Base-by-base conservation (phyloP, 169 alveolate genomes). In the Plasmodium gallinaceum region DNA sequence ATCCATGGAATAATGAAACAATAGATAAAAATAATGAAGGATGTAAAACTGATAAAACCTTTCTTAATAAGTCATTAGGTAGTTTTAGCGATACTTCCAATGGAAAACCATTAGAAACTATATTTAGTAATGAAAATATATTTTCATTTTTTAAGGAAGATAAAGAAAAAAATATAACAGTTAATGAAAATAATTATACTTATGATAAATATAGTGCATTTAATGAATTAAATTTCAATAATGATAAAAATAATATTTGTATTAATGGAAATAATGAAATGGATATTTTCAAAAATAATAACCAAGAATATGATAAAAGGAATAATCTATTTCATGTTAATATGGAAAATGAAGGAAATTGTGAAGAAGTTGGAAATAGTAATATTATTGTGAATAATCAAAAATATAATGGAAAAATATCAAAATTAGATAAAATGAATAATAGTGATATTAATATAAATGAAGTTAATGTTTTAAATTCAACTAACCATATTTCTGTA, bases 1-100 rank as follows among this genome's bases (percentile, higher is more conserved):
- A 86, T 66, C 92, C 92, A 51, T 86, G 92, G 92, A 86, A 86
- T 43, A 72, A 74, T 1, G 91, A 83, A 83, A 68, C 16, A 46
- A 20, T 10, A 39, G 65, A 20, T 26, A 83, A 61, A 37, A 52
- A 51, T 64, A 45, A 78, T 16, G 66, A 8, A 24, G 51, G 45
- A 9, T 20, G n/a, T 20, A 54, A 76, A n/a, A 5, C 24, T 20
- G 32, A 80, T 45, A 42, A 68, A 18, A 37, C 18, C 16, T 74
- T 74, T 60, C 58, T 74, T 66, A 60, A 61, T 48, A 43, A 68
- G 16, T 45, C 20, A 16, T 24, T 37, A 18, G 46, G 24, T 18
- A 45, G 14, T 8, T 39, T 39, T 39, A 20, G 26, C 26, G 32
- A 46, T 45, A 61, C 37, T 45, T 9, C 45, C 7, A 51, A 60